phyloP scores from a whole-genome alignment of 495 filamentous ascomycete species.

The Thozetella sp. region DNA sequence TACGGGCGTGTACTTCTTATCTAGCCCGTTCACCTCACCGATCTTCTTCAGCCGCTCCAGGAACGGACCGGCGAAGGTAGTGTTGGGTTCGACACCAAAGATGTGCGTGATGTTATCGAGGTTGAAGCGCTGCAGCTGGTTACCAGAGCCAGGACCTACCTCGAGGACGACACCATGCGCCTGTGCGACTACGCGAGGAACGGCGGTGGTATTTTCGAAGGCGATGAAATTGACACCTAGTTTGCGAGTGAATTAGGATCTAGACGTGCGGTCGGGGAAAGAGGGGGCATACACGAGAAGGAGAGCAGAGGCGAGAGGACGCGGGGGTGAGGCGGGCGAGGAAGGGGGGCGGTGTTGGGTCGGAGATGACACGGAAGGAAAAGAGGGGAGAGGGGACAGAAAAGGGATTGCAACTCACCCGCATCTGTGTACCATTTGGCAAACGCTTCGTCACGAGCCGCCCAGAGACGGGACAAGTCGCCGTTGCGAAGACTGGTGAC shows the following conservation, averaged over 20 bases:
- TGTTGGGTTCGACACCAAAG: slow-evolving; percentile 49
- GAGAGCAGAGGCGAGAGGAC: not conserved
- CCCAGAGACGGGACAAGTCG: not conserved
- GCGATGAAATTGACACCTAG: slow-evolving; percentile 25
- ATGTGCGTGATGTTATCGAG: slow-evolving; percentile 28
- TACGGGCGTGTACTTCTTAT: slow-evolving; percentile 40
- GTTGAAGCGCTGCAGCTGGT: slow-evolving; percentile 44
- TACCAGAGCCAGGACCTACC: slow-evolving; percentile 48
- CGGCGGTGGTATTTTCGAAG: slow-evolving; percentile 38
- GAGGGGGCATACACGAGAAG: not conserved
- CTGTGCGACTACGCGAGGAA: slow-evolving; percentile 39
- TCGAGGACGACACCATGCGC: slow-evolving; percentile 46
- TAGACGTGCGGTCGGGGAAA: not conserved
- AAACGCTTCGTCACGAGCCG: slow-evolving; percentile 2
- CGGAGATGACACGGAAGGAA: not conserved
- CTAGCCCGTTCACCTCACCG: slow-evolving; percentile 11
- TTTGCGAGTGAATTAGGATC: not conserved
- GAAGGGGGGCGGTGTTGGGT: not conserved
- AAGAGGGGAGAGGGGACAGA: not conserved
- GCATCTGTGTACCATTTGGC: not conserved
- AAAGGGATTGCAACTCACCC: not conserved
- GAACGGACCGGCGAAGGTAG: slow-evolving; percentile 20
- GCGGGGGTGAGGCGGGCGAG: not conserved
- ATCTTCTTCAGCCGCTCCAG: slow-evolving; percentile 20
- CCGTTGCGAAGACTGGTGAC: not conserved